phyloP scores from a whole-genome alignment of 768 basidiomycete species.

The Cystofilobasidium bisporidii region DNA sequence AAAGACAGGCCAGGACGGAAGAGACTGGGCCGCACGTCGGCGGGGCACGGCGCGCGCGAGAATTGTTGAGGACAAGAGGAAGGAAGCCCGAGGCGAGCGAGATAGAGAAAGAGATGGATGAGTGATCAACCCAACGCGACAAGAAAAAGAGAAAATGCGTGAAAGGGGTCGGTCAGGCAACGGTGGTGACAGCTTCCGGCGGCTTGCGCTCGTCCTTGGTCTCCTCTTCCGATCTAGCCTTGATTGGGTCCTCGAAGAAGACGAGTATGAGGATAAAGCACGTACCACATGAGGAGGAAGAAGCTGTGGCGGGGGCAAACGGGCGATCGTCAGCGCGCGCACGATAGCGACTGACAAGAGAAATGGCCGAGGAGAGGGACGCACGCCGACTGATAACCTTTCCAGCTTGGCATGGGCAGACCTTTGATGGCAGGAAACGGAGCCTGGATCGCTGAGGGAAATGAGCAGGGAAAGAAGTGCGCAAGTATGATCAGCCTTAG shows the following conservation, averaged over 20 bases:
- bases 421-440: not conserved
- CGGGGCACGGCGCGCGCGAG: too few relatives aligned
- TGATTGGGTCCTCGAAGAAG: conserved; percentile 11
- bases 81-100: too few relatives aligned
- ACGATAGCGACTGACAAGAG: not conserved
- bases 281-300: conserved; percentile 11
- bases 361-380: not conserved
- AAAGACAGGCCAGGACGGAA: too few relatives aligned
- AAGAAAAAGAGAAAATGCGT: too few relatives aligned
- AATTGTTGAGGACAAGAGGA: too few relatives aligned
- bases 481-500: not conserved
- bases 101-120: too few relatives aligned
- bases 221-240: not conserved
- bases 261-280: not conserved
- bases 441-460: not conserved
- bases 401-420: not conserved
- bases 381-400: not conserved
- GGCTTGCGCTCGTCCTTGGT: not conserved
- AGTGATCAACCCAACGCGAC: too few relatives aligned
- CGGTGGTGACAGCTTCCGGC: not conserved
- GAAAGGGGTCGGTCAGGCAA: too few relatives aligned
- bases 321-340: not conserved
- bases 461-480: not conserved
- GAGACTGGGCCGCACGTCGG: too few relatives aligned
- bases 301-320: not conserved